Evolutionary conservation across 352 stramenopile genomes (phyloP).

Genomic region (Pythium insidiosum): DNA sequence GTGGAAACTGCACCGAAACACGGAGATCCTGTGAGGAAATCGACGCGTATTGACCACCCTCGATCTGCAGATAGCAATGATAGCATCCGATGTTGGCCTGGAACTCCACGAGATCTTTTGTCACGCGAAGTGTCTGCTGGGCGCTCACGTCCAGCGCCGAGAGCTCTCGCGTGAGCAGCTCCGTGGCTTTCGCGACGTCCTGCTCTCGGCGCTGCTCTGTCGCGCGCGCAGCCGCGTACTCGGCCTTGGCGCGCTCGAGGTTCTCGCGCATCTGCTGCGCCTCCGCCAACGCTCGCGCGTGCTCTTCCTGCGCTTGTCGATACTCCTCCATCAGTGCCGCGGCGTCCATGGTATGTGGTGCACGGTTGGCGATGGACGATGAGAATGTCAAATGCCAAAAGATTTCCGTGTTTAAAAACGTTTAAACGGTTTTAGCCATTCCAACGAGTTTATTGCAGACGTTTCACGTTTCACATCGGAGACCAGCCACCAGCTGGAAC

Average conservation of each 20-base stretch:
- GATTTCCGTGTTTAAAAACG: no score
- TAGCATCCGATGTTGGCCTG: constrained; percentile 81
- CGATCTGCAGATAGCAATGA: constrained; percentile 49
- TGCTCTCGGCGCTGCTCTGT: constrained; percentile 17
- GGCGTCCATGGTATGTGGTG: constrained; percentile 7
- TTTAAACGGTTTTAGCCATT: no score
- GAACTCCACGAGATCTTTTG: constrained; percentile 50
- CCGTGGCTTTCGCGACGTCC: constrained; percentile 22
- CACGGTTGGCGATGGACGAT: no score
- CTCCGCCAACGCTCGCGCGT: constrained; percentile 22
- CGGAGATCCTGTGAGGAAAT: no score
- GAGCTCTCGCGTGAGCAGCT: constrained; percentile 13
- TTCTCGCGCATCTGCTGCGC: constrained; percentile 10
- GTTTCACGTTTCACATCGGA: no score
- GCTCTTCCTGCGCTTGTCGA: constrained; percentile 26
- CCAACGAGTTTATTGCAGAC: no score
- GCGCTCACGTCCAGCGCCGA: not conserved
- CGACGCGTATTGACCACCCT: no score
- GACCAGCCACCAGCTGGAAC: no score
- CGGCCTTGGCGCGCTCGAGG: constrained; percentile 16
- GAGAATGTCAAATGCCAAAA: no score
- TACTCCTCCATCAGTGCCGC: constrained; percentile 22
- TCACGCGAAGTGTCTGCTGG: constrained; percentile 4
- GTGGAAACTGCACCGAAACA: no score
- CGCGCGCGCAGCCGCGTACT: constrained; percentile 21